Base-by-base conservation (phyloP, 345 rosid species). In the Aquilaria malaccensis region DNA sequence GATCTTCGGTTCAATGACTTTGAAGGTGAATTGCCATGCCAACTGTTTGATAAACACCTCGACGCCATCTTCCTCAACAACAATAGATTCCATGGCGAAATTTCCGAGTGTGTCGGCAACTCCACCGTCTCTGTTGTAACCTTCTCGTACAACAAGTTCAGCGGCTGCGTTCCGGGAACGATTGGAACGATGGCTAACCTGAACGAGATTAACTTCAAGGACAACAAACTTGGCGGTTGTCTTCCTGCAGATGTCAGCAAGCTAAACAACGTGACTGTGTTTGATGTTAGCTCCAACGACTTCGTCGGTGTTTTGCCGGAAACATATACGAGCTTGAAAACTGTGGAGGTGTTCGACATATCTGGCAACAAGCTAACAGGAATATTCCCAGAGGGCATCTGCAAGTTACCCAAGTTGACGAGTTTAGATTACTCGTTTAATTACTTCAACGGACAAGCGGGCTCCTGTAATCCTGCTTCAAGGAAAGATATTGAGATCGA, bases 51-150 rank as follows among this genome's bases (percentile, higher is more conserved):
- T 41, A 81, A 49, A 66, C 75, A 72, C 4, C 67, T 86, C 0
- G 98, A 91, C 41, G 92, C 90, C 1, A 45, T 88, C 66, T 83
- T 91, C 77, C 55, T 91, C 76, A 88, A 91, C 76, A 66, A 88
- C 72, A 91, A 91, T 64, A 72, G 98, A 60, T 88, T 91, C 80
- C 67, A 74, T 3, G 78, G 82, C 11, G 55, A 62, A 12, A 84
- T 91, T 52, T 95, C 98, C 9, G 81, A 81, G 1, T 74, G 88
- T 2, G 55, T 91, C 0, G 96, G 98, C 5, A 72, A 81, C 33
- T 91, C 95, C 33, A 46, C 76, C 0, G 88, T 67, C 7, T 76
- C 95, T 0, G 84, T 89, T 0, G 76, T 85, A 60, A 70, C 88
- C 33, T 84, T 91, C 46, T 95, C 89, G 13, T 53, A 81, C 67